Conservation (phyloP, 305 asterid genomes). For the Fraxinus latifolia region DNA sequence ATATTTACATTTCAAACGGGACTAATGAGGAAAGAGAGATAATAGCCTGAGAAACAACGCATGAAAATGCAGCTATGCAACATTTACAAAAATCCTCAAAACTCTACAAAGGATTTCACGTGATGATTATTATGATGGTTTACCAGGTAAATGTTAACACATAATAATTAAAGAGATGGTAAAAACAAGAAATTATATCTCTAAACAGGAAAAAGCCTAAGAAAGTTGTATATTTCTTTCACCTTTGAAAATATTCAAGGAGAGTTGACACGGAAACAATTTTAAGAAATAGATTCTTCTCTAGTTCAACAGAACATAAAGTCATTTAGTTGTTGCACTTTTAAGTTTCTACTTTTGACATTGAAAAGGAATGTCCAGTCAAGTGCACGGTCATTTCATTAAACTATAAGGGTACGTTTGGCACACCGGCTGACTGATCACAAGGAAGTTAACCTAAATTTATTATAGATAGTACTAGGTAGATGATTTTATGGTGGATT, state of each 20-base stretch:
- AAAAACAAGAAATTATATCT: background rate
- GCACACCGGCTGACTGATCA: background rate
- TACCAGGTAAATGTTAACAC: background rate
- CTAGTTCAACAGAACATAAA: background rate
- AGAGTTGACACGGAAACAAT: background rate
- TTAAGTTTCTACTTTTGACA: background rate
- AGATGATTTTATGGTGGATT: background rate
- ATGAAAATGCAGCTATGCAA: background rate
- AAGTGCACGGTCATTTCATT: background rate
- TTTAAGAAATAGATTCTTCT: background rate
- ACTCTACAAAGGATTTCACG: background rate
- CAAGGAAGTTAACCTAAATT: background rate
- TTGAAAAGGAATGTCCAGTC: background rate
- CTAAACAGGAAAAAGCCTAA: background rate
- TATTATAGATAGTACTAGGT: background rate
- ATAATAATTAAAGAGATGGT: background rate
- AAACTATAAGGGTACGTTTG: background rate
- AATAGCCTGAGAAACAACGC: background rate
- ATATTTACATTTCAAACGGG: conserved; percentile 15
- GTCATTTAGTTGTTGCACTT: background rate
- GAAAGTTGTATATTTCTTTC: background rate
- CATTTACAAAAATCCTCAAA: background rate
- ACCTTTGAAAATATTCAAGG: background rate
- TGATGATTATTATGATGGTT: background rate
- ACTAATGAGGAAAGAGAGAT: conserved; percentile 13